Conservation (phyloP, 768 basidiomycete genomes). For the Nidularia pulvinata region DNA sequence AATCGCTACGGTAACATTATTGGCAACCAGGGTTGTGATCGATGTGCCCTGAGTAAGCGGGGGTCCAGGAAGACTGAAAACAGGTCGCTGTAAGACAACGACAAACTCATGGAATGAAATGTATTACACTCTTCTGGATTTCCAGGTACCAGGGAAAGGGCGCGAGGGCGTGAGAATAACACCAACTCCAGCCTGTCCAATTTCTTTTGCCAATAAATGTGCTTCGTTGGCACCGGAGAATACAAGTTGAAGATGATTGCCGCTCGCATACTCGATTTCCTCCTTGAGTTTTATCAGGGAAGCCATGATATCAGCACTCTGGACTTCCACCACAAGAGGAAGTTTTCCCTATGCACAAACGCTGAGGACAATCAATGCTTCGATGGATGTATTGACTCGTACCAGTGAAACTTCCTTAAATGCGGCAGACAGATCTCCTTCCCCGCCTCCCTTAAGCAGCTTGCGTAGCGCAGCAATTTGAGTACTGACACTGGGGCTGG, state of each 20-base stretch:
- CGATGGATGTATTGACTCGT: constrained; percentile 3
- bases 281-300: constrained; percentile 62
- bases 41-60: constrained; percentile 50
- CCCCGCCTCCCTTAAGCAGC: constrained; percentile 39
- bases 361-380: not conserved
- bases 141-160: constrained; percentile 73
- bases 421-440: constrained; percentile 34
- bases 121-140: constrained; percentile 51
- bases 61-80: constrained; percentile 35
- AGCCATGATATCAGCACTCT: constrained; percentile 74
- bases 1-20: constrained; percentile 71
- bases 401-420: constrained; percentile 49
- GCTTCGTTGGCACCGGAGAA: constrained; percentile 65
- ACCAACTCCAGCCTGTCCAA: constrained; percentile 67
- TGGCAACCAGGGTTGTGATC: constrained; percentile 50
- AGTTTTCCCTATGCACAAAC: constrained; percentile 44
- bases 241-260: constrained; percentile 42
- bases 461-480: constrained; percentile 62
- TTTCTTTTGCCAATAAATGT: constrained; percentile 70
- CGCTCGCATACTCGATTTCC: constrained; percentile 48
- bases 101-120: not conserved
- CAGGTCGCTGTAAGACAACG: not conserved
- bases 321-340: constrained; percentile 58
- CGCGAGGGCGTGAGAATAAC: constrained; percentile 68
- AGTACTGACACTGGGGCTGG: constrained; percentile 57